Evolutionary conservation across 225 moss, liverwort and hornwort species (phyloP).

Genomic region (Bryoerythrophyllum caledonicum): DNA sequence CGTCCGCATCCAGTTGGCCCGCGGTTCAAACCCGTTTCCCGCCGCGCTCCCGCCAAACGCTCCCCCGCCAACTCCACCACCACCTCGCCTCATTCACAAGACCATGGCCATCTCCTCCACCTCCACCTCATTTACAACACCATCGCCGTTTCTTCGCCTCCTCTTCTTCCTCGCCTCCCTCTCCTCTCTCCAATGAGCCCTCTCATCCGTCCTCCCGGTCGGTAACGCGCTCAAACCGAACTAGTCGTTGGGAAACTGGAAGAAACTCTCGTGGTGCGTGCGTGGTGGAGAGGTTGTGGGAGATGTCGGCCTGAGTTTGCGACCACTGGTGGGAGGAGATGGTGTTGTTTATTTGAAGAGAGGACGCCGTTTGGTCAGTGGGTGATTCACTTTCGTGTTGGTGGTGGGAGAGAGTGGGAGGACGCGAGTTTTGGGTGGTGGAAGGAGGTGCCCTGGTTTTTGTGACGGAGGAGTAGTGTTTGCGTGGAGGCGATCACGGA

Average conservation of each 20-base stretch:
- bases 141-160: neutral
- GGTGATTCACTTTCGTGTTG: neutral
- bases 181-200: neutral
- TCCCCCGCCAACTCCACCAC: neutral
- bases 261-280: neutral
- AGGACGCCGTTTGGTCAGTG: neutral
- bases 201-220: neutral
- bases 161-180: too few species aligned
- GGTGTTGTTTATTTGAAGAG: neutral
- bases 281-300: neutral
- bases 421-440: neutral
- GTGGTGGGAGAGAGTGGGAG: neutral
- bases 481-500: neutral
- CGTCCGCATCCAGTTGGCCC: constrained; percentile 28
- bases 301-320: too few species aligned
- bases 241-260: neutral
- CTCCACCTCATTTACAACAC: neutral
- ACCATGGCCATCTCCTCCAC: neutral
- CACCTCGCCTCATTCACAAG: too few species aligned
- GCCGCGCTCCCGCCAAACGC: constrained; percentile 38
- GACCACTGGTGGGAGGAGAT: too few species aligned
- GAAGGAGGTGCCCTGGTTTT: neutral
- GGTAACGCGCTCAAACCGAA: neutral
- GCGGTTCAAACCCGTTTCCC: constrained; percentile 43
- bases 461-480: too few species aligned